Base-by-base conservation (phyloP, 495 filamentous ascomycete genomes). In the Immersiella caudata region DNA sequence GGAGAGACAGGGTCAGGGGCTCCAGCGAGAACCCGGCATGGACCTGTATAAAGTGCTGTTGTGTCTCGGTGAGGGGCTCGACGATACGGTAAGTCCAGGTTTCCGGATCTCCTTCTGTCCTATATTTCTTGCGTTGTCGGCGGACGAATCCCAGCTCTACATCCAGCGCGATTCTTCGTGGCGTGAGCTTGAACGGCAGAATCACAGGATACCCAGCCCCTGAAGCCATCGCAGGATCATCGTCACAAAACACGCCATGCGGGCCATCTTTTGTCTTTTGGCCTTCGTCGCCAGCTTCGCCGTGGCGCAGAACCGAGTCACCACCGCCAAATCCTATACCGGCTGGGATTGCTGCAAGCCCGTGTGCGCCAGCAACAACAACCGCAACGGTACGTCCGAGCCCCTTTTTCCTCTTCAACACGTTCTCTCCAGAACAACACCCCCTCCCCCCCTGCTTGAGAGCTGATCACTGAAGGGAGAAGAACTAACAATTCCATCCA, bases 341-440 rank as follows among this genome's bases (percentile, higher is more conserved):
- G 70, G 70, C 55, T 72, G 70, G 70, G 70, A 72, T 50, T 72
- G 70, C 61, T 72, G 70, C 56, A 72, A 68, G 33, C 67, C 70
- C 11, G 52, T 72, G 52, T 72, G 70, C 64, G 65, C 70, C 0
- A 62, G 29, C 14, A 52, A 35, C 56, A 58, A 64, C 46, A 51
- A 24, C 54, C 40, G 55, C 4, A 40, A 56, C 33, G 54, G 29
- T 33, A 33, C 8, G 29, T 33, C 29, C 29, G n/a, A n/a, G n/a
- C n/a, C n/a, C n/a, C n/a, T n/a, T n/a, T n/a, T n/a, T n/a, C n/a
- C n/a, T n/a, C n/a, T n/a, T n/a, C n/a, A n/a, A n/a, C n/a, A n/a
- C n/a, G n/a, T n/a, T n/a, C n/a, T n/a, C n/a, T n/a, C n/a, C n/a
- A n/a, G n/a, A n/a, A n/a, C n/a, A n/a, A n/a, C n/a, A n/a, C n/a